Conservation (phyloP, 2,329 filamentous ascomycete species). For the Verticillium nonalfalfae region DNA sequence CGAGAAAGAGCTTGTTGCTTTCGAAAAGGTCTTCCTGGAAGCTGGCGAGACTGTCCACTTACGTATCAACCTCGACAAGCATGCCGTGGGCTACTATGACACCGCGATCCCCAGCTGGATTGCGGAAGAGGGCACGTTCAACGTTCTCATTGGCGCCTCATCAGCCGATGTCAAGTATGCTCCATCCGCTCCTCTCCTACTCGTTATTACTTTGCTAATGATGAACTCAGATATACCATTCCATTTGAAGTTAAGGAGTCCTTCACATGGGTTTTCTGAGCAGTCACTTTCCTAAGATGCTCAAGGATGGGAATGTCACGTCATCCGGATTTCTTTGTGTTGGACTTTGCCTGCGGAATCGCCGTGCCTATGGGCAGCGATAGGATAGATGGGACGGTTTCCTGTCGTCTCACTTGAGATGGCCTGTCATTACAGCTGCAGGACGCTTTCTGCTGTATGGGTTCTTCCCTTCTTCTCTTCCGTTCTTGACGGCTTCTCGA, state of each 20-base stretch:
- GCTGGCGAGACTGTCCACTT: conserved; percentile 48
- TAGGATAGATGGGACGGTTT: not conserved
- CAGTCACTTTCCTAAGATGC: not conserved
- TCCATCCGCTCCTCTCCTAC: not conserved
- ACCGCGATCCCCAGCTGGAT: conserved; percentile 53
- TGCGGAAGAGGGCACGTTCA: conserved; percentile 57
- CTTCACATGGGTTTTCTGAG: conserved; percentile 59
- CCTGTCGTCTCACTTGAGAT: not conserved
- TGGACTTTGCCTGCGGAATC: not conserved
- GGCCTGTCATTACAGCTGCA: not conserved
- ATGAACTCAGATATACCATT: conserved; percentile 16
- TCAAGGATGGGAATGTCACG: not conserved
- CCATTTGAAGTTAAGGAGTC: conserved; percentile 56
- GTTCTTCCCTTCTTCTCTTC: not conserved
- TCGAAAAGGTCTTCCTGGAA: conserved; percentile 56
- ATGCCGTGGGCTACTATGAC: conserved; percentile 57
- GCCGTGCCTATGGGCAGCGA: not conserved
- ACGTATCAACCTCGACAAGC: conserved; percentile 37
- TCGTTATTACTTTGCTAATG: not conserved
- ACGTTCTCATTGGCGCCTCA: conserved; percentile 55
- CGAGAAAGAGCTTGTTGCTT: conserved; percentile 65
- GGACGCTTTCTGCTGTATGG: not conserved
- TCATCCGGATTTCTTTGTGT: not conserved
- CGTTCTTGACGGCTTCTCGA: not conserved
- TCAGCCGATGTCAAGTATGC: conserved; percentile 47